Base-by-base conservation (phyloP, 805 yeast species). In the Candida dajiaensis region DNA sequence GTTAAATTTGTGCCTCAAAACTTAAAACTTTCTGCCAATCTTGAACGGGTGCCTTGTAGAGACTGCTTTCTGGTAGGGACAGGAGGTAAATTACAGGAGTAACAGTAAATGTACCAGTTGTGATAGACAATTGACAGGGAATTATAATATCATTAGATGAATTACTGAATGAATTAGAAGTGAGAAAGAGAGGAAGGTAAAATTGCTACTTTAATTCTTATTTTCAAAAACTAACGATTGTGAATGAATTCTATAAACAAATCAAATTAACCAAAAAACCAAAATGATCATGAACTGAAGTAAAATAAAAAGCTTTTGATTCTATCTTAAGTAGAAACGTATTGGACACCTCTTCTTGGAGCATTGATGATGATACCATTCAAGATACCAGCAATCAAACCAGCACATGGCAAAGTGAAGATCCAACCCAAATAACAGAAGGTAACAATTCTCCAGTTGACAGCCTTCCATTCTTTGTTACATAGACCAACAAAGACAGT, bases 381-480 rank as follows among this genome's bases (percentile, higher is more conserved):
- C 36, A 83, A 50, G 19, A 81, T 51, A 57, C 92, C 92, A 40
- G 89, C 81, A 54, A 85, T 71, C 29, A 84, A 55, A 49, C 89
- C 90, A 13, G 90, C 89, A 57, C 77, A 66, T 36, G 92, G 90
- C 55, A 85, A 69, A 18, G 92, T 85, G 42, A 84, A 57, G 38
- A 84, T 49, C 90, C 92, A 84, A 38, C 89, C 89, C 43, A 70
- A 55, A 65, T 81, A 83, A 55, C 84, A 77, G 84, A 85, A 84
- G 13, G 69, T 61, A 23, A 84, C 87, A 79, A 82, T 78, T 68
- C 85, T 75, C 89, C 89, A 85, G 70, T 85, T 84, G 49, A 83
- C 83, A 6, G 85, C 75, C 54, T 66, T 75, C 56, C 71, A 52
- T 58, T 80, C 85, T 55, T 68, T 69, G 71, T 84, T 85, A 68